Percentiles rank a stretch among this genome's conserved stretches.
Conservation (phyloP, 2,329 filamentous ascomycete genomes). For the Claviceps sorghi region DNA sequence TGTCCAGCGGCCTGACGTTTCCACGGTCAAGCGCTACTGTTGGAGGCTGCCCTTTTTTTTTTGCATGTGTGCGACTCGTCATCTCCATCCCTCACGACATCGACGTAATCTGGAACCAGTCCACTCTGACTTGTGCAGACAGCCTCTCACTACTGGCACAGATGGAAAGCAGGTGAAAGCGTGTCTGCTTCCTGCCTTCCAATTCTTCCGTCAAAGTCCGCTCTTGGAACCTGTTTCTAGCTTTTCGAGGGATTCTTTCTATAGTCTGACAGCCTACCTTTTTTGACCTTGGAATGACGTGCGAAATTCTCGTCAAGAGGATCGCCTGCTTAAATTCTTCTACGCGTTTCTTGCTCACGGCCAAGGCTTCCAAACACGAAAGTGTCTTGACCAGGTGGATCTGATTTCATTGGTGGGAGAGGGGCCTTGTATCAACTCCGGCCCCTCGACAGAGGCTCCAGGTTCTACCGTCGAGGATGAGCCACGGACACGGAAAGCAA, state of each 20-base stretch:
- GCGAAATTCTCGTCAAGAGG: not conserved
- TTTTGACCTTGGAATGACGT: not conserved
- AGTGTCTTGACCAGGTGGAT: not conserved
- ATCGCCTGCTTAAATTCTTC: not conserved
- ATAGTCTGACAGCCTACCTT: not conserved
- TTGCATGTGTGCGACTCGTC: not conserved
- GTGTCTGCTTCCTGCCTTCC: not conserved
- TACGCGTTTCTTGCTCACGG: not conserved
- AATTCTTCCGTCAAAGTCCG: not conserved
- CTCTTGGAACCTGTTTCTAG: not conserved
- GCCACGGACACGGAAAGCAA: constrained; percentile 5
- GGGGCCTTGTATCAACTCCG: not conserved
- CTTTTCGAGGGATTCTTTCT: not conserved
- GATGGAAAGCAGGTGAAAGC: not conserved
- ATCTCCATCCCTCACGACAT: not conserved
- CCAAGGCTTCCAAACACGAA: not conserved
- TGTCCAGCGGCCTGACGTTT: no score
- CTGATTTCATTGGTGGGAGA: not conserved
- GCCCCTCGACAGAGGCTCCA: not conserved
- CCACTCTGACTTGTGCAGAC: not conserved
- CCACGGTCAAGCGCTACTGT: not conserved
- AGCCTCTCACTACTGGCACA: not conserved
- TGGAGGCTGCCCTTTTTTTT: not conserved
- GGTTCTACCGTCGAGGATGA: constrained; percentile 1
- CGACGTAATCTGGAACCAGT: not conserved